phyloP scores from a whole-genome alignment of 306 rosid species.

The Rubus parviflorus region DNA sequence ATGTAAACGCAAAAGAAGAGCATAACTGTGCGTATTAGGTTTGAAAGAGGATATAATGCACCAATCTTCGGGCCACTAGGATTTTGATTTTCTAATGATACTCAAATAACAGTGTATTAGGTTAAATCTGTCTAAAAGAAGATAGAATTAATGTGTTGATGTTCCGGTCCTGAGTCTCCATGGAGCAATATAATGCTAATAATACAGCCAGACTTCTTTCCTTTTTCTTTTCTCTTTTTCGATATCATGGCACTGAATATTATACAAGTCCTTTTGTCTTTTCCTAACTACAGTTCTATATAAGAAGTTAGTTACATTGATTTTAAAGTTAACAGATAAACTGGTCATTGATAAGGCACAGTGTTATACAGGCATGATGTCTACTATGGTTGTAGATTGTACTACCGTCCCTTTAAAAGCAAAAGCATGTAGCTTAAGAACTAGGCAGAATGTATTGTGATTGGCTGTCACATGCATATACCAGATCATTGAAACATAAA shows the following conservation, averaged over 20 bases:
- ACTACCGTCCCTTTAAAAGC: slow-evolving; percentile 15
- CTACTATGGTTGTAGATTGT: slow-evolving; percentile 7
- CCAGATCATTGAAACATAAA: neutral
- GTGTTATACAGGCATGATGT: neutral
- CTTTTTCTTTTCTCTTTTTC: neutral
- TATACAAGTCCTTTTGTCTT: neutral
- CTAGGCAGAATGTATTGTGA: slow-evolving; percentile 20
- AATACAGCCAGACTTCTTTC: neutral
- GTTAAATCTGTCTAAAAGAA: neutral
- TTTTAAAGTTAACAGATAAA: slow-evolving; percentile 8
- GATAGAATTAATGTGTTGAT: neutral
- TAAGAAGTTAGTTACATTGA: slow-evolving; percentile 15
- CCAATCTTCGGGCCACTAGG: neutral
- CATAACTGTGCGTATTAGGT: neutral
- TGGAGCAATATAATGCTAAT: slow-evolving; percentile 4
- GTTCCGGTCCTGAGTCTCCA: neutral
- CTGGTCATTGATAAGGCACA: neutral
- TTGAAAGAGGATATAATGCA: neutral
- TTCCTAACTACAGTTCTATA: neutral
- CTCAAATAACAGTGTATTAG: neutral
- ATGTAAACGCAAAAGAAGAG: neutral
- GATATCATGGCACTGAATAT: neutral
- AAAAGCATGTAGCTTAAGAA: slow-evolving; percentile 16
- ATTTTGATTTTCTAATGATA: neutral
- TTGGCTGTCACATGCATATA: neutral